Percentiles rank a stretch among this genome's conserved stretches.
Evolutionary conservation across 202 grass and related monocot species (phyloP).

Genomic region (Saccharum hybrid): DNA sequence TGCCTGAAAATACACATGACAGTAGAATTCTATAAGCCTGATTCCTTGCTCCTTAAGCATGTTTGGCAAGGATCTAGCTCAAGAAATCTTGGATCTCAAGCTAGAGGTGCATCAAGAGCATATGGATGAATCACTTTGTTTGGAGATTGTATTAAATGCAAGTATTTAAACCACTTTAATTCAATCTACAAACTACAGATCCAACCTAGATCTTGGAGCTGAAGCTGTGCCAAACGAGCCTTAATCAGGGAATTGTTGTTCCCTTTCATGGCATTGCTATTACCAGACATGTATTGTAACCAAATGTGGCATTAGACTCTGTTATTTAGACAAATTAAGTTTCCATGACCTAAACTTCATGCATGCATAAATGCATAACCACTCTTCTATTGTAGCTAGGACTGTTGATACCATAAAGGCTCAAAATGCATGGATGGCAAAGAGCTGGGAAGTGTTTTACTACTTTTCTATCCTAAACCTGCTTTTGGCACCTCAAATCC

Average conservation of each 20-base stretch:
- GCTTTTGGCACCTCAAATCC: constrained; percentile 9
- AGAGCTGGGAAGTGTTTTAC: neutral
- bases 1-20: constrained; percentile 8
- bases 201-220: neutral
- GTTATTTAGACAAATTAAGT: constrained; percentile 29
- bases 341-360: neutral
- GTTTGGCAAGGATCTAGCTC: neutral
- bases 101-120: neutral
- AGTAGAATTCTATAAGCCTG: constrained; percentile 25
- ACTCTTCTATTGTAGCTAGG: neutral
- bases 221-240: neutral
- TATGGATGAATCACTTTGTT: neutral
- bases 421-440: constrained; percentile 4
- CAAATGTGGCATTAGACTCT: neutral
- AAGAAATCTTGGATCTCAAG: neutral
- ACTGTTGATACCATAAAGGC: neutral
- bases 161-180: neutral
- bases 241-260: neutral
- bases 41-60: constrained; percentile 29
- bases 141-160: neutral
- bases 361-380: neutral
- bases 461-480: neutral
- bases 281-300: constrained; percentile 7
- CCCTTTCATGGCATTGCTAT: neutral
- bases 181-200: neutral